Percentiles rank a stretch among this genome's conserved stretches.
These are phyloP conservation scores for Calocybe cyanea DNA, from an alignment of 768 basidiomycete genomes.

Conservation along the genomic window DNA sequence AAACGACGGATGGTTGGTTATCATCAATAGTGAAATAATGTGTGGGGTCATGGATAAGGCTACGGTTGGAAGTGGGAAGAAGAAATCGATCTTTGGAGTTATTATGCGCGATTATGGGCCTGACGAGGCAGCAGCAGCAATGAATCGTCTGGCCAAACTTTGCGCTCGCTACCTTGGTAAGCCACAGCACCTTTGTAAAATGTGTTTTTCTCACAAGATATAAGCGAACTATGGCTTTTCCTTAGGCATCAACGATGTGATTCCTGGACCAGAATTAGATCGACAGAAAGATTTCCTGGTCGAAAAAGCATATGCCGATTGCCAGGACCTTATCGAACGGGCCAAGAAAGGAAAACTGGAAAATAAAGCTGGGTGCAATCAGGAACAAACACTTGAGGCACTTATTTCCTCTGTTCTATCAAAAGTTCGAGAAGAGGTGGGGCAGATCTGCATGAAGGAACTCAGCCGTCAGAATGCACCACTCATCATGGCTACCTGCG, in stretches of 20 bases:
- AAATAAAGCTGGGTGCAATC: conserved; percentile 96
- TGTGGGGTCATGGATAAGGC: conserved; percentile 99
- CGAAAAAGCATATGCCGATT: conserved; percentile 83
- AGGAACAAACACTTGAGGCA: conserved; percentile 97
- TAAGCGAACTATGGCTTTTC: conserved; percentile 96
- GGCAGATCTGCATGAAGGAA: conserved; percentile 97
- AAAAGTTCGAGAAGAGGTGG: conserved; percentile 93
- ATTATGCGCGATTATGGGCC: conserved; percentile 96
- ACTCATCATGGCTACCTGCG: conserved; percentile 98
- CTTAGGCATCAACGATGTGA: conserved; percentile 97
- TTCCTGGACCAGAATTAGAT: conserved; percentile 84
- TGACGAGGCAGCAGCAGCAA: conserved; percentile 89
- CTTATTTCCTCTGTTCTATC: conserved; percentile 91
- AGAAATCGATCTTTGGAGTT: conserved; percentile 98
- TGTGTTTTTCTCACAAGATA: conserved; percentile 3
- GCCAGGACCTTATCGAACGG: conserved; percentile 79
- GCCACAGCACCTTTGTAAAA: conserved; percentile 18
- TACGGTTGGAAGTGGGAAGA: conserved; percentile 96
- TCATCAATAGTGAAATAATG: conserved; percentile 98
- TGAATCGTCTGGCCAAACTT: conserved; percentile 94
- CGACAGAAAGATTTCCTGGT: conserved; percentile 82
- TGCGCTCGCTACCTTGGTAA: conserved; percentile 90
- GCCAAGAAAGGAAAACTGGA: conserved; percentile 91
- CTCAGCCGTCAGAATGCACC: conserved; percentile 97
- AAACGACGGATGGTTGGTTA: conserved; percentile 96